A percentile compares a stretch with the other conserved stretches of the same genome.
Conservation (phyloP, 1,139 yeast species). For the Kurtzmaniella quercitrusa region DNA sequence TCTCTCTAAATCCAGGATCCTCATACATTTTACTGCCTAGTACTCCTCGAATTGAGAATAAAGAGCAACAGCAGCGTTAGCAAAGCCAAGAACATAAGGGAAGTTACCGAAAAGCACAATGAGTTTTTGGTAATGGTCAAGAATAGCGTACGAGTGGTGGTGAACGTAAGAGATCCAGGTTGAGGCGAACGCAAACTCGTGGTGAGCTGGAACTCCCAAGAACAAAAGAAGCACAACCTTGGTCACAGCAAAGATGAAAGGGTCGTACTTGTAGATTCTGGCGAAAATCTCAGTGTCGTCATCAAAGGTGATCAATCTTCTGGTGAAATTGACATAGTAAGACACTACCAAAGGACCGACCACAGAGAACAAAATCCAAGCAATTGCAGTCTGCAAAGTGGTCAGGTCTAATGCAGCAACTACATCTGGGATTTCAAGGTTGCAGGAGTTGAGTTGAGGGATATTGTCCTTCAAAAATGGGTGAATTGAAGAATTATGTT, state of each 20-base stretch:
- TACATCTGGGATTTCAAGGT: slow-evolving; percentile 32
- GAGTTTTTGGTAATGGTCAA: slow-evolving; percentile 35
- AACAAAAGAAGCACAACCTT: slow-evolving; percentile 47
- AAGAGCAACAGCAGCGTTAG: slow-evolving; percentile 46
- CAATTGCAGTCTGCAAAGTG: slow-evolving; percentile 26
- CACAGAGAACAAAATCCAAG: slow-evolving; percentile 42
- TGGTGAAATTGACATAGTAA: slow-evolving; percentile 52
- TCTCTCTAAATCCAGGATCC: too few relatives aligned
- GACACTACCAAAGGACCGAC: slow-evolving; percentile 42
- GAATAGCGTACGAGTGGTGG: slow-evolving; percentile 32
- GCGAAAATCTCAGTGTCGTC: slow-evolving; percentile 33
- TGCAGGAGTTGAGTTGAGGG: slow-evolving; percentile 22
- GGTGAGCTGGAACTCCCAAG: slow-evolving; percentile 13
- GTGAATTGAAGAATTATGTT: slow-evolving; percentile 35
- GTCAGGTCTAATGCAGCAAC: slow-evolving; percentile 26
- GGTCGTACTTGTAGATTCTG: slow-evolving; percentile 47
- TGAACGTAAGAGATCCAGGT: slow-evolving; percentile 33
- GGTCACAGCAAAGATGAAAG: slow-evolving; percentile 51
- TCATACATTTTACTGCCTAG: slow-evolving; percentile 12
- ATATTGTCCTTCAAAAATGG: slow-evolving; percentile 33
- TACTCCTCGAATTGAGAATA: slow-evolving; percentile 48
- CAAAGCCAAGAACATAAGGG: slow-evolving; percentile 45
- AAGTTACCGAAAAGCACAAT: slow-evolving; percentile 40
- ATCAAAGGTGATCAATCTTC: slow-evolving; percentile 38
- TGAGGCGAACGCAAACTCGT: slow-evolving; percentile 18